Base-by-base conservation (phyloP, 2,329 filamentous ascomycete species). In the Ophiostoma montium region DNA sequence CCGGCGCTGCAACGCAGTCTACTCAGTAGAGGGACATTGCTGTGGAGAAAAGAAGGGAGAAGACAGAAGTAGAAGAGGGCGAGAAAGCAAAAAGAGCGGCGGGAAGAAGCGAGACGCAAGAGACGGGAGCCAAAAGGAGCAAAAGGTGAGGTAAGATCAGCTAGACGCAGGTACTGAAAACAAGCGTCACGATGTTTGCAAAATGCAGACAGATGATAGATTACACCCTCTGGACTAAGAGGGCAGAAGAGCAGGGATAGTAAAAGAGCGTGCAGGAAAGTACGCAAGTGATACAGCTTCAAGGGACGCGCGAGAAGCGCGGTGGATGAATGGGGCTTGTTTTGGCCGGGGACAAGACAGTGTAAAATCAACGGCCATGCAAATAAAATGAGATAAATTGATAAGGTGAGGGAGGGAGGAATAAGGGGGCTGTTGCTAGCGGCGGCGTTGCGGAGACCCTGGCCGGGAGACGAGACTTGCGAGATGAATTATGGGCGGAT, bases 241-340 rank as follows among this genome's bases (percentile, higher is more conserved):
- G 35, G 30, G 9, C 9, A 39, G 31, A 38, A 15, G 21, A 43
- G 30, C 23, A 27, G 38, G 38, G 38, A 30, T 41, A 21, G n/a
- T 19, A 41, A 41, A 10, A 41, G 44, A 41, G 27, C 30, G 23
- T 41, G 18, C 35, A 23, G 38, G 8, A 30, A 10, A 35, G 47
- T 1, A 12, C 18, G 21, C 16, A 47, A 31, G 19, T 27, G 38
- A 47, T 35, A 39, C n/a, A 50, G 35, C 33, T 30, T 30, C 39
- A 3, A 42, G 39, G 27, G 49, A 52, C 52, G 53, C 53, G 53
- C 53, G 52, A 55, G 51, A 56, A 52, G 54, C 54, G 54, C 52
- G 54, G 47, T 18, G 27, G 42, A 30, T 18, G 33, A 11, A 39
- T 39, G 38, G 38, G 15, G 16, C 39, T 18, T 42, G 30, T 23